Base-by-base conservation (phyloP, 345 rosid species). In the Salix koriyanagi region DNA sequence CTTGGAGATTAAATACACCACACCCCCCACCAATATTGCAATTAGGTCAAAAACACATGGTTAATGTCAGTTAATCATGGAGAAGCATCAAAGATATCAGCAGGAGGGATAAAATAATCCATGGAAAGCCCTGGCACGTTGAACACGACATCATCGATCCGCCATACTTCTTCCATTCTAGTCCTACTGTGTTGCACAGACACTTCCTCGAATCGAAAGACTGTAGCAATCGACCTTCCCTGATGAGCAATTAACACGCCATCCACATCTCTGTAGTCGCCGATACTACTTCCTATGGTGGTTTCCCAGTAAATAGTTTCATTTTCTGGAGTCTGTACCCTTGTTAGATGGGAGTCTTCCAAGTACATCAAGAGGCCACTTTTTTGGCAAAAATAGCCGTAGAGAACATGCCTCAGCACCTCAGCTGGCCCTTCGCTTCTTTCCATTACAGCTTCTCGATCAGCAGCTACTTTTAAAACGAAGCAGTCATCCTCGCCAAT, bases 321-420 rank as follows among this genome's bases (percentile, higher is more conserved):
- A 26, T 90, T 87, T 7, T 86, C 89, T 18, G 88, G 87, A n/a
- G 90, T 86, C 19, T 75, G 86, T 1, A 92, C 98, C 28, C 99
- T 85, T 4, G 94, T 91, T 39, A 95, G 89, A 66, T 95, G 97
- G 0, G 99, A 95, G 79, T 95, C 99, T 73, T 95, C 99, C 36
- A 93, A 28, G 81, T 95, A 93, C 26, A 95, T 81, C 6, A 95
- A 78, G 4, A 95, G 83, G 18, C 99, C 99, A 75, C 92, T 96
- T 82, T 86, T 96, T 58, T 96, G 99, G 86, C 91, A 88, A 79
- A 96, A 96, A 70, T 96, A 96, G n/a, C 99, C 99, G 67, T 93
- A 93, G 1, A 96, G 73, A 3, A 94, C 92, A 78, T 96, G 99
- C 67, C 99, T 87, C 14, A 96, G 88, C 67, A 91, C 94, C 79